Evolutionary conservation across 805 yeast species (phyloP).

Genomic region (Candida golubevii): DNA sequence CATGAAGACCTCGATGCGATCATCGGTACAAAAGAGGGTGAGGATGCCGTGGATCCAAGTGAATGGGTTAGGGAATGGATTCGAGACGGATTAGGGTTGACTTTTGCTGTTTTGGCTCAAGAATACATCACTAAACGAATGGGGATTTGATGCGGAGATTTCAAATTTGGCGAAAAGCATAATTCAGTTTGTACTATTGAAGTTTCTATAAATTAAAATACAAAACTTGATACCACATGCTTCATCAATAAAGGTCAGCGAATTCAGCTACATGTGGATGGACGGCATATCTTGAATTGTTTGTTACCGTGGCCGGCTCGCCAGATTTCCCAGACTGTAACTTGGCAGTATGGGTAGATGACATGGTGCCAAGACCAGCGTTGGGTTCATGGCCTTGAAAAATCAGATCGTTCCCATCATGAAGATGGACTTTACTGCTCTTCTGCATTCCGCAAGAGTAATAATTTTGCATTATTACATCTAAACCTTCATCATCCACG

Average conservation of each 20-base stretch:
- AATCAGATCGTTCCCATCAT: slow-evolving; percentile 10
- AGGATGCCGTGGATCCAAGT: slow-evolving; percentile 31
- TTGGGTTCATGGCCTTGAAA: slow-evolving; percentile 1
- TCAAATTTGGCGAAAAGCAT: background rate
- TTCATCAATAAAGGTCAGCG: slow-evolving; percentile 38
- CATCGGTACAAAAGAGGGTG: slow-evolving; percentile 16
- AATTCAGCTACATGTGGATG: slow-evolving; percentile 43
- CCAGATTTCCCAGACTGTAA: too few relatives aligned
- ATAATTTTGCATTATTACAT: slow-evolving; percentile 40
- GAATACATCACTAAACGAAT: slow-evolving; percentile 86
- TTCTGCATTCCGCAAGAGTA: slow-evolving; percentile 18
- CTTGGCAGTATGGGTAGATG: background rate
- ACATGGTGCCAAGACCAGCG: slow-evolving; percentile 2
- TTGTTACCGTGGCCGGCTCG: slow-evolving; percentile 5
- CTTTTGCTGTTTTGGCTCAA: slow-evolving; percentile 87
- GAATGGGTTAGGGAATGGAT: slow-evolving; percentile 47
- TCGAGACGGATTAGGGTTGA: slow-evolving; percentile 59
- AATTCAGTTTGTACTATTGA: background rate
- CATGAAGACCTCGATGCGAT: slow-evolving; percentile 18
- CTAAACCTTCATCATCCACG: slow-evolving; percentile 41
- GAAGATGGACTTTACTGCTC: slow-evolving; percentile 13
- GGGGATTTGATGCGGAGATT: slow-evolving; percentile 45
- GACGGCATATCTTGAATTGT: slow-evolving; percentile 17
- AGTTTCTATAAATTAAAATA: background rate
- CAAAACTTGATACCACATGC: background rate